phyloP scores from a whole-genome alignment of 495 filamentous ascomycete species.

The Daldinia decipiens region DNA sequence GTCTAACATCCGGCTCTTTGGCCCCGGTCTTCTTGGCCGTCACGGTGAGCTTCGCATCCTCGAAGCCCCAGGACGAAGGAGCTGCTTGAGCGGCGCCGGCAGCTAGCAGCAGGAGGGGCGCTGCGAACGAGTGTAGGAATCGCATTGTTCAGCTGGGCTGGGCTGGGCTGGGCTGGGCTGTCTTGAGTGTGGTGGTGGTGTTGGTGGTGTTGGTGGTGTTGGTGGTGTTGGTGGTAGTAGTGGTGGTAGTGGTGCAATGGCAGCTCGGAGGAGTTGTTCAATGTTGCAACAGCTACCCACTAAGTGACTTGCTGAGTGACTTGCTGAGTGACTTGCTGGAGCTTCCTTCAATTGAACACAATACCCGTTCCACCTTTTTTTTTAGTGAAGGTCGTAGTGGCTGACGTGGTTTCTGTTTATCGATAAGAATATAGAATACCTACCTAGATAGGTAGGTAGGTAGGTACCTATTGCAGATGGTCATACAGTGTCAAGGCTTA shows the following conservation, averaged over 20 bases:
- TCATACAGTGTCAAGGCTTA: background rate
- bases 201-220: background rate
- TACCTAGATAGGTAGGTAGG: no score
- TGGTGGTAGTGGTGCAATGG: slow-evolving; percentile 10
- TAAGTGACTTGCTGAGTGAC: slow-evolving; percentile 12
- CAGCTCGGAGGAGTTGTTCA: slow-evolving; percentile 20
- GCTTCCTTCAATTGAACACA: slow-evolving; percentile 43
- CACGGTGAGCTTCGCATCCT: slow-evolving; percentile 83
- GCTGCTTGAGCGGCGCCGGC: slow-evolving; percentile 66
- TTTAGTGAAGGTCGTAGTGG: slow-evolving; percentile 7
- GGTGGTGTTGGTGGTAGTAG: background rate
- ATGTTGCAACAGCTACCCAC: slow-evolving; percentile 4
- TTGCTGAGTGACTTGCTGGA: slow-evolving; percentile 12
- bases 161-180: no score
- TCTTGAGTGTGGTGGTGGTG: background rate
- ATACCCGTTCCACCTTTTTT: slow-evolving; percentile 40
- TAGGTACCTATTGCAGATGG: background rate
- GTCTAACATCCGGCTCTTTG: slow-evolving; percentile 75
- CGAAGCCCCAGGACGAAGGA: slow-evolving; percentile 83
- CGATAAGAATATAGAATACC: slow-evolving; percentile 26
- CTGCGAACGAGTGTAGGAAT: slow-evolving; percentile 60
- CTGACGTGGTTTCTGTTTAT: slow-evolving; percentile 41
- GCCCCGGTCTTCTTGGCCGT: slow-evolving; percentile 72
- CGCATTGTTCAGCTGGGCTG: slow-evolving; percentile 52
- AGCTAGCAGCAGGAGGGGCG: slow-evolving; percentile 59